Conservation (phyloP, 1,284 basidiomycete species). For the Termitomyces sp. region DNA sequence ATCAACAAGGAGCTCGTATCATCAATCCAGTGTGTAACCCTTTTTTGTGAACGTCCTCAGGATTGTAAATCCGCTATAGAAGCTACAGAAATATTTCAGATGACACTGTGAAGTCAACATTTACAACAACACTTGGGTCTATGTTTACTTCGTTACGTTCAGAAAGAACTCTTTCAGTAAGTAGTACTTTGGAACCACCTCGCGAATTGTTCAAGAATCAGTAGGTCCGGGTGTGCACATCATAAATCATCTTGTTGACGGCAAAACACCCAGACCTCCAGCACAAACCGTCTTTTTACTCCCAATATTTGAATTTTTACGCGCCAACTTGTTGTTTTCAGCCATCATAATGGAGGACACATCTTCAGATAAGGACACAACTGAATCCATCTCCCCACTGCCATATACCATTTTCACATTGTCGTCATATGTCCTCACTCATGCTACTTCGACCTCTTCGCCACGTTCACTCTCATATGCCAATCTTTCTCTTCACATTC, state of each 20-base stretch:
- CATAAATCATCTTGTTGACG: background rate
- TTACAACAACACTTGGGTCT: conserved; percentile 45
- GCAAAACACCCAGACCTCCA: conserved; percentile 42
- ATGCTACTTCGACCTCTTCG: conserved; percentile 55
- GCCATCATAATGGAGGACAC: conserved; percentile 38
- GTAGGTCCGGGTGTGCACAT: conserved; percentile 27
- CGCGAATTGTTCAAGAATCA: conserved; percentile 54
- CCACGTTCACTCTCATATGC: conserved; percentile 57
- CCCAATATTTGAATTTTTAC: conserved; percentile 55
- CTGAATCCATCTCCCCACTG: conserved; percentile 27
- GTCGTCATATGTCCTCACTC: conserved; percentile 58
- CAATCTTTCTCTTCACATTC: conserved; percentile 46
- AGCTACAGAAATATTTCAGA: conserved; percentile 52
- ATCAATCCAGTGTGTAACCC: conserved; percentile 43
- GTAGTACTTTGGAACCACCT: conserved; percentile 39
- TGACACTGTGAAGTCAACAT: conserved; percentile 43
- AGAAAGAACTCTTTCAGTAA: conserved; percentile 42
- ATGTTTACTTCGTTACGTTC: conserved; percentile 48
- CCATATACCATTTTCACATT: conserved; percentile 46
- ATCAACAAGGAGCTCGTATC: conserved; percentile 45
- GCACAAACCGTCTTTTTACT: conserved; percentile 55
- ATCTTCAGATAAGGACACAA: conserved; percentile 21
- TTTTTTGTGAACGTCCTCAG: background rate
- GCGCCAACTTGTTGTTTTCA: conserved; percentile 44
- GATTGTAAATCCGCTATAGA: conserved; percentile 26